Conservation (phyloP, 495 filamentous ascomycete genomes). For the Jackrogersella multiformis region DNA sequence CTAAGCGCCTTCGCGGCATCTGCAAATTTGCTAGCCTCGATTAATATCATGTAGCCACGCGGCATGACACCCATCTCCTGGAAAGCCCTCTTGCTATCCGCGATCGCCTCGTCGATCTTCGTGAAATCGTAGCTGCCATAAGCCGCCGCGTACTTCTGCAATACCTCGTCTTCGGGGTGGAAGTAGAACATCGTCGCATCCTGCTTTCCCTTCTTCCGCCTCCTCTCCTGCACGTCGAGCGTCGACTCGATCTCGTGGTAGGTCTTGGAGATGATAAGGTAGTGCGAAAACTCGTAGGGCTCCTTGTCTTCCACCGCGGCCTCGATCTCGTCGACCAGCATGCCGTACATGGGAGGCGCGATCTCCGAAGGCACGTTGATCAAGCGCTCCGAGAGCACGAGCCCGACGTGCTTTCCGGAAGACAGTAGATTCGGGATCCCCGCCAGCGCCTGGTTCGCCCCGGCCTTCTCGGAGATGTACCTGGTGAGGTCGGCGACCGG, state of each 20-base stretch:
- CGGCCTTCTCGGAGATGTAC: conserved; percentile 74
- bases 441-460: conserved; percentile 61
- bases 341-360: conserved; percentile 93
- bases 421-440: conserved; percentile 65
- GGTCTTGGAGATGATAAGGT: conserved; percentile 87
- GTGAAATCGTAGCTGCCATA: conserved; percentile 76
- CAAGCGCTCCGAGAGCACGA: conserved; percentile 88
- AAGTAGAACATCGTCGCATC: conserved; percentile 76
- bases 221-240: conserved; percentile 73
- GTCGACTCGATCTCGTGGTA: conserved; percentile 88
- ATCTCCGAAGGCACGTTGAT: conserved; percentile 96
- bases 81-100: conserved; percentile 93
- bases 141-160: conserved; percentile 75
- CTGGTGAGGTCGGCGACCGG: conserved; percentile 71
- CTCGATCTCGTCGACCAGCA: conserved; percentile 91
- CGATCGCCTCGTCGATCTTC: conserved; percentile 79
- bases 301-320: conserved; percentile 91
- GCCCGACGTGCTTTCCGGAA: conserved; percentile 67
- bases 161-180: conserved; percentile 94
- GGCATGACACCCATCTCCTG: conserved; percentile 91
- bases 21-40: conserved; percentile 74
- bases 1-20: conserved; percentile 72
- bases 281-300: conserved; percentile 92
- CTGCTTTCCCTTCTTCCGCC: conserved; percentile 76
- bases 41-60: conserved; percentile 79